Conservation (phyloP, 106 monocot species). For the Alisma plantagoaquatica region DNA sequence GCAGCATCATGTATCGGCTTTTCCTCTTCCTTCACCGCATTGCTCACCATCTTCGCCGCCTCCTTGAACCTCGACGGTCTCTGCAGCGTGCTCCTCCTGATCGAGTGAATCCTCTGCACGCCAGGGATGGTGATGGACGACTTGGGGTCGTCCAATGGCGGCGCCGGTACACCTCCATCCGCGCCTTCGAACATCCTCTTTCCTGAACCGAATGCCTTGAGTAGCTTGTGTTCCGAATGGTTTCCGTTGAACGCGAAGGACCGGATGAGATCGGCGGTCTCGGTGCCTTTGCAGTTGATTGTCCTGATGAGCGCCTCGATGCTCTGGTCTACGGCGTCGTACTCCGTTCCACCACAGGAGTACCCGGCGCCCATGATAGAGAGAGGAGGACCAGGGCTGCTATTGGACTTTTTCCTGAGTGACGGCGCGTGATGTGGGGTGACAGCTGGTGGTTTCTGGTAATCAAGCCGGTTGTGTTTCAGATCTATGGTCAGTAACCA, state of each 20-base stretch:
- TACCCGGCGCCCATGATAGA: conserved; percentile 38
- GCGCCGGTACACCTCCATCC: conserved; percentile 37
- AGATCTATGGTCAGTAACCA: no score
- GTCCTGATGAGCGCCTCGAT: conserved; percentile 33
- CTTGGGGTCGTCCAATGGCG: conserved; percentile 21
- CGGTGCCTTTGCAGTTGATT: conserved; percentile 24
- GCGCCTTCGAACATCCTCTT: conserved; percentile 47
- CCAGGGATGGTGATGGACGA: conserved; percentile 17
- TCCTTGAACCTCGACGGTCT: conserved; percentile 2
- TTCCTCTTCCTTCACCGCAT: background rate
- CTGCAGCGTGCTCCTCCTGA: background rate
- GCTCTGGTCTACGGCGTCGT: conserved; percentile 21
- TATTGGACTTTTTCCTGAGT: no score
- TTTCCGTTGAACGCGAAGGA: conserved; percentile 32
- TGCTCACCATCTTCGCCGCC: background rate
- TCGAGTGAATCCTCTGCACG: background rate
- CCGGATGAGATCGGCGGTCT: conserved; percentile 6
- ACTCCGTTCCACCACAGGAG: conserved; percentile 24
- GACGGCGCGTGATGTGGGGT: no score
- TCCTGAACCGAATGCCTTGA: conserved; percentile 34
- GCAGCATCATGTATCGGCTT: conserved; percentile 59
- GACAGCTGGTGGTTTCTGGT: no score
- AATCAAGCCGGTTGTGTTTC: no score
- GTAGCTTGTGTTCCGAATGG: conserved; percentile 14
- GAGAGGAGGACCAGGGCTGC: no score